Evolutionary conservation across 495 filamentous ascomycete species (phyloP).

Genomic region (Durotheca rogersii): DNA sequence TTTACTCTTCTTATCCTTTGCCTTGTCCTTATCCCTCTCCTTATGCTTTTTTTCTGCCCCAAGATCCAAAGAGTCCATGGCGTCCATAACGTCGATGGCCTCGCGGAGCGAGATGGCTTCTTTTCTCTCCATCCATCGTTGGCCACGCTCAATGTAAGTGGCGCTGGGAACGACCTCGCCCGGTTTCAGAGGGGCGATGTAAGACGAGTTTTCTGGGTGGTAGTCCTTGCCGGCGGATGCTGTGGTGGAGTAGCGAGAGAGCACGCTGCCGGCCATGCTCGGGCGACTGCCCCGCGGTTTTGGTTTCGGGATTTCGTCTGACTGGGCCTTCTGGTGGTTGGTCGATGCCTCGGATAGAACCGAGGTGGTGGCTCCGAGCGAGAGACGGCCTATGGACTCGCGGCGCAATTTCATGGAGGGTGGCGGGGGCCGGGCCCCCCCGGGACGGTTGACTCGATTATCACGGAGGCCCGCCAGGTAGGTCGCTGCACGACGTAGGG

Average conservation of each 20-base stretch:
- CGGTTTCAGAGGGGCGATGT: conserved; percentile 44
- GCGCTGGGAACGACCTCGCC: conserved; percentile 57
- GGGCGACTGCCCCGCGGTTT: conserved; percentile 35
- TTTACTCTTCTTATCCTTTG: conserved; percentile 22
- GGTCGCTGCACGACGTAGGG: conserved; percentile 52
- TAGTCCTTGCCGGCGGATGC: conserved; percentile 43
- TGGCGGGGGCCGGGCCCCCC: conserved; percentile 77
- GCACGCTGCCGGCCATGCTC: conserved; percentile 41
- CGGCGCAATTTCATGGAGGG: conserved; percentile 42
- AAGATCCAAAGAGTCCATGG: conserved; percentile 47
- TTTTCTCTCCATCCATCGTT: conserved; percentile 83
- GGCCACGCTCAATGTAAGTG: conserved; percentile 75
- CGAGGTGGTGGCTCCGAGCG: conserved; percentile 35
- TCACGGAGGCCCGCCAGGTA: conserved; percentile 80
- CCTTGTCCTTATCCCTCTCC: conserved; percentile 23
- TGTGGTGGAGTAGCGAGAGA: conserved; percentile 43
- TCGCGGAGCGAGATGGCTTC: conserved; percentile 74
- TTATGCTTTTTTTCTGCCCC: too few species aligned
- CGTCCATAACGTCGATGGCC: conserved; percentile 78
- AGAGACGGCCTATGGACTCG: conserved; percentile 36
- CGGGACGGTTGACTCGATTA: conserved; percentile 73
- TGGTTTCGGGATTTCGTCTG: conserved; percentile 29
- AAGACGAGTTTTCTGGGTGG: conserved; percentile 41
- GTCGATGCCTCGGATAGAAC: conserved; percentile 45
- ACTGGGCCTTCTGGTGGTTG: conserved; percentile 39